Conservation (phyloP, 2,329 filamentous ascomycete genomes). For the Aureobasidium leucospermi region DNA sequence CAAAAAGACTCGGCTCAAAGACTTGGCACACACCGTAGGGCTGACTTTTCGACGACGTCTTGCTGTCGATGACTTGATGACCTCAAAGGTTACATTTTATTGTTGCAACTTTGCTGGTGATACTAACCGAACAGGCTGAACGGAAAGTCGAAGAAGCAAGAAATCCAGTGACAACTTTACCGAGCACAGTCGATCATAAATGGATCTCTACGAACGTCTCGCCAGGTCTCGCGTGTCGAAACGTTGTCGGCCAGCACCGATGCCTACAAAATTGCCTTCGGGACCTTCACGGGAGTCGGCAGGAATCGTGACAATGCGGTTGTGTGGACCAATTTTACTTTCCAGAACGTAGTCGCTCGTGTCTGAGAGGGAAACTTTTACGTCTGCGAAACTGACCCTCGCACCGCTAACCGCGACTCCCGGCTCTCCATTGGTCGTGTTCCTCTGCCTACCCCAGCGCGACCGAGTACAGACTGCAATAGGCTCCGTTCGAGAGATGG, state of each 20-base stretch:
- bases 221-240: constrained; percentile 10
- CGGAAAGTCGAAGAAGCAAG: background rate
- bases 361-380: background rate
- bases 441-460: constrained; percentile 1
- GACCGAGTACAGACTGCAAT: constrained; percentile 4
- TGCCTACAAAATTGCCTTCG: constrained; percentile 5
- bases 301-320: background rate
- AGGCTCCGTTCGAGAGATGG: constrained; percentile 1
- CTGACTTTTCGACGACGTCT: background rate
- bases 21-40: background rate
- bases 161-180: background rate
- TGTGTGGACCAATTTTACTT: constrained; percentile 2
- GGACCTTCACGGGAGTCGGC: background rate
- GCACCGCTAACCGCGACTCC: constrained; percentile 1
- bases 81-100: background rate
- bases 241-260: constrained; percentile 5
- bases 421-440: background rate
- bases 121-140: background rate
- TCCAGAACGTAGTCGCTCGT: constrained; percentile 6
- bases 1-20: background rate
- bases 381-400: constrained; percentile 8
- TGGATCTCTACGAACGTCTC: constrained; percentile 5
- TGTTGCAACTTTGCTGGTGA: background rate
- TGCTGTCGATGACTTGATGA: background rate
- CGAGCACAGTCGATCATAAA: constrained; percentile 10